Conservation (phyloP, 352 stramenopile genomes). For the Blastocystis sp. region DNA sequence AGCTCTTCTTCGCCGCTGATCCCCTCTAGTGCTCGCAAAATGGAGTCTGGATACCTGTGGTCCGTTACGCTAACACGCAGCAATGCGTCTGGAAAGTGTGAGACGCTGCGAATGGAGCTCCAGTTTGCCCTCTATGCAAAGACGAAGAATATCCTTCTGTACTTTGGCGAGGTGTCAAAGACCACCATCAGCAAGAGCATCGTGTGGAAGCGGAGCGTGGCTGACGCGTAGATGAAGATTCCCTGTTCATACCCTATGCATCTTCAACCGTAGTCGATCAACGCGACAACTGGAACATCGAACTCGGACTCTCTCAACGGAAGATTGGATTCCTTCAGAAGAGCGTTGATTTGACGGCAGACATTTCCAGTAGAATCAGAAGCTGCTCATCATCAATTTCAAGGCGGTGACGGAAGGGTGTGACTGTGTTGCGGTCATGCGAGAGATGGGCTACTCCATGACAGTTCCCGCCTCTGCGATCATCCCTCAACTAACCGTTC, state of each 20-base stretch:
- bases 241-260: neutral
- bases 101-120: neutral
- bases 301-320: neutral
- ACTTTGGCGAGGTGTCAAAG: neutral
- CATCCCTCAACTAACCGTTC: neutral
- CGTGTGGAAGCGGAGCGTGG: neutral
- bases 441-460: neutral
- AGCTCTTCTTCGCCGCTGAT: too few species aligned
- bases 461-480: neutral
- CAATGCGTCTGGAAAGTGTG: neutral
- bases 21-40: neutral
- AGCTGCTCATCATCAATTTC: neutral
- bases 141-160: neutral
- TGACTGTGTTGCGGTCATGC: neutral
- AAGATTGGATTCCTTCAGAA: neutral
- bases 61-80: neutral
- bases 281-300: neutral
- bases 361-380: neutral
- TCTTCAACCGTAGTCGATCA: neutral
- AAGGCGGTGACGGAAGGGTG: neutral
- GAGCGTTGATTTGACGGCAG: neutral
- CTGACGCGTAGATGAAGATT: neutral
- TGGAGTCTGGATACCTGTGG: neutral
- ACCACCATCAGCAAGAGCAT: neutral
- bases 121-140: neutral